Evolutionary conservation across 2,329 filamentous ascomycete species (phyloP), one percentile per base, ranked within the genome.

Genomic region (Coniochaeta hoffmannii): DNA sequence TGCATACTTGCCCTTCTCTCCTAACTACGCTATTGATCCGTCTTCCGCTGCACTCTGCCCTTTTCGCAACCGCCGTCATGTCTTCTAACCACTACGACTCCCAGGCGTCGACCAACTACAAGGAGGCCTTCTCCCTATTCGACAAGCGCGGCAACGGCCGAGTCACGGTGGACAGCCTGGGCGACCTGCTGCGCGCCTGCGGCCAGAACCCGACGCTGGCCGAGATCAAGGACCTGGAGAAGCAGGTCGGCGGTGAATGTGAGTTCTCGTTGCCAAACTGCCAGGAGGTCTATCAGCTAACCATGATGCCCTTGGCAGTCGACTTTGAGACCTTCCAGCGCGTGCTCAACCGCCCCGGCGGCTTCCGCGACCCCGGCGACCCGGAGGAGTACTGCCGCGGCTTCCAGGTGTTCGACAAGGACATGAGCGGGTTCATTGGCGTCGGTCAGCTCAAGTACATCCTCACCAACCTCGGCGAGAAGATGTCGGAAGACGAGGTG

Each of bases 381-480:
- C 93, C 94, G 38, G 93, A 97, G 69, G 93, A 97, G 73, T 99
- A 99, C 77, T 96, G 93, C 75, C 89, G 93, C 60, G 94, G 94
- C 55, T 99, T 99, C 80, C 94, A 99, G 74, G 94, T 99, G 54
- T 99, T 99, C 67, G 94, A 99, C 76, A 99, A 99, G 77, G 94
- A 99, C 72, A 88, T 96, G 85, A 96, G 91, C 58, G 94, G 94
- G 53, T 97, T 92, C 74, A 97, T 99, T 70, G 94, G 93, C 56
- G 93, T 97, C 61, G 94, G 94, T 57, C 94, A 99, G 77, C 83
- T 99, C 73, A 89, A 96, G 76, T 99, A 99, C 77, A 93, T 99
- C 71, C 76, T 99, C 68, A 99, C 94, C 56, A 97, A 97, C 71
- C 76, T 99, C 66, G 94, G 94, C 66, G 94, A 99, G 86, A 97